Evolutionary conservation across 139 green algal species (phyloP).

Genomic region (Tetraselmis striata): DNA sequence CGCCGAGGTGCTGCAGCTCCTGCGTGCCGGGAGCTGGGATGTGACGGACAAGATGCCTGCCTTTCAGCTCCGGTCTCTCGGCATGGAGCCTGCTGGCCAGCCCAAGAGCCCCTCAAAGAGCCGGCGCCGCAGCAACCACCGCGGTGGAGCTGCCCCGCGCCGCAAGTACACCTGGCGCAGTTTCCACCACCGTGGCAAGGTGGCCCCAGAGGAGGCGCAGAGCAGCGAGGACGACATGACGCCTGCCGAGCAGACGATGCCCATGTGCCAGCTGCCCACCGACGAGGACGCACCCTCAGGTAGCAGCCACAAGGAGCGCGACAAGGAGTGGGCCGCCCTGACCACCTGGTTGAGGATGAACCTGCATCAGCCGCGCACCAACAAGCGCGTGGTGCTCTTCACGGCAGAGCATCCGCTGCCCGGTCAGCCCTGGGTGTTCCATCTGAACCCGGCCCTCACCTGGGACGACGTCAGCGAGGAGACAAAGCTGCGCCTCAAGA

Average conservation of each 20-base stretch:
- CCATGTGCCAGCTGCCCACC: not conserved
- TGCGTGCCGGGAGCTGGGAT: not conserved
- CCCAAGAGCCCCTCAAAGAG: not conserved
- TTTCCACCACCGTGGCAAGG: not conserved
- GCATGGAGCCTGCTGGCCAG: not conserved
- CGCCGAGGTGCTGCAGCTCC: not conserved
- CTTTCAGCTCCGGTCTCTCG: not conserved
- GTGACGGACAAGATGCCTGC: not conserved
- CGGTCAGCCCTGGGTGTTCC: conserved; percentile 28
- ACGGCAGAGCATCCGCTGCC: conserved; percentile 16
- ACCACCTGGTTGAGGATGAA: conserved; percentile 54
- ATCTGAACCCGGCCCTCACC: conserved; percentile 33
- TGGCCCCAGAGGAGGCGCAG: not conserved
- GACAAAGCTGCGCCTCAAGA: conserved; percentile 36
- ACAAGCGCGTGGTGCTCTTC: conserved; percentile 43
- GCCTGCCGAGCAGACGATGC: not conserved
- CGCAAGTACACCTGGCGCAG: not conserved
- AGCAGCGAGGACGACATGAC: not conserved
- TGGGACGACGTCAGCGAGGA: conserved; percentile 41
- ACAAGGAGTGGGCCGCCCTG: conserved; percentile 47
- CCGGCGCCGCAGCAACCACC: not conserved
- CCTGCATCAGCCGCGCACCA: conserved; percentile 41
- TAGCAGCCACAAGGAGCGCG: conserved; percentile 10
- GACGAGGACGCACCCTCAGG: not conserved
- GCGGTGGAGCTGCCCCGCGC: too few relatives aligned